Evolutionary conservation across 1,139 yeast species (phyloP).

Genomic region (Suhomyces bolitotheri): DNA sequence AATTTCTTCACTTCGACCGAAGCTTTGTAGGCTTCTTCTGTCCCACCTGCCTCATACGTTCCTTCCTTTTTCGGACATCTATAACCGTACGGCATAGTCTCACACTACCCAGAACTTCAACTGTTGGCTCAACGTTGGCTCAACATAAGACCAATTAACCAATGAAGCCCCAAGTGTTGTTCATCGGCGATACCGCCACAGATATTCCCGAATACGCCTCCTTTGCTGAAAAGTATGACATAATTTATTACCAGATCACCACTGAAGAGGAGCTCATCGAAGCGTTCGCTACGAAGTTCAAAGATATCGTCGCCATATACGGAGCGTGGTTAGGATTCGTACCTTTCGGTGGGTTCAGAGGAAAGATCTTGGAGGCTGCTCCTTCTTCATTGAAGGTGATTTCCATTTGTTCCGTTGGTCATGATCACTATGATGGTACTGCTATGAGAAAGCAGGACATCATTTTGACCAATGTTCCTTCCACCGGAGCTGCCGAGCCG

Average conservation of each 20-base stretch:
- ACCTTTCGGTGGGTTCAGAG: slow-evolving; percentile 50
- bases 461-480: slow-evolving; percentile 64
- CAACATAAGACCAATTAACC: too few relatives aligned
- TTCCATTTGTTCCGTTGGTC: slow-evolving; percentile 71
- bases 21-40: too few relatives aligned
- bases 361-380: slow-evolving; percentile 46
- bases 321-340: slow-evolving; percentile 63
- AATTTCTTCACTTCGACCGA: too few relatives aligned
- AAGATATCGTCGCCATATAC: slow-evolving; percentile 58
- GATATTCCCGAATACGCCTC: slow-evolving; percentile 21
- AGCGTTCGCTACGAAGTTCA: slow-evolving; percentile 36
- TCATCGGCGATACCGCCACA: slow-evolving; percentile 26
- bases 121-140: too few relatives aligned
- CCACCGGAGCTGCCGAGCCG: slow-evolving; percentile 59
- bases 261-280: slow-evolving; percentile 22
- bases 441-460: slow-evolving; percentile 46
- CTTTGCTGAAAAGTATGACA: slow-evolving; percentile 21
- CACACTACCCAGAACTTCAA: too few relatives aligned
- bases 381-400: slow-evolving; percentile 58
- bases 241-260: slow-evolving; percentile 20
- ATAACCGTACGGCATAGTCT: too few relatives aligned
- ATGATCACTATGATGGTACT: slow-evolving; percentile 56
- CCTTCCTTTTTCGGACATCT: too few relatives aligned
- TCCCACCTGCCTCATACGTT: too few relatives aligned
- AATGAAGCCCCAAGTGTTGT: slow-evolving; percentile 20